A percentile compares a stretch with the other conserved stretches of the same genome.
phyloP scores from a whole-genome alignment of 192 early-diverging fungal genomes.

The Coemansia sp. region DNA sequence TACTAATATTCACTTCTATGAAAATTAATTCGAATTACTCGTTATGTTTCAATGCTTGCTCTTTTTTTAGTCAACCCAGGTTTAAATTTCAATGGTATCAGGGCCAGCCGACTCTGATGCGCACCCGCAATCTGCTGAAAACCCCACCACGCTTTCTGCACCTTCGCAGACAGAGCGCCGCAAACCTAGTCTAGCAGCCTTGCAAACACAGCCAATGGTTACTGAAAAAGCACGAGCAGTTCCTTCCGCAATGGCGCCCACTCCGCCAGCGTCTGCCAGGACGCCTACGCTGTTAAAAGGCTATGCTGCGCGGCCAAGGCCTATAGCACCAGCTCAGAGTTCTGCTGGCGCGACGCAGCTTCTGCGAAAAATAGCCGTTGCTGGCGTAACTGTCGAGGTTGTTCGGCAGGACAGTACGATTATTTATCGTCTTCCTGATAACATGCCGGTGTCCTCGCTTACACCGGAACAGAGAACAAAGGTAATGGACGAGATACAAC shows the following conservation, averaged over 20 bases:
- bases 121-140: neutral
- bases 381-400: constrained; percentile 48
- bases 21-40: no score
- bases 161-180: neutral
- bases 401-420: constrained; percentile 47
- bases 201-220: neutral
- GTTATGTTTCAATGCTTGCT: neutral
- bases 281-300: neutral
- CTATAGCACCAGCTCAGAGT: neutral
- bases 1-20: no score
- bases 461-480: constrained; percentile 41
- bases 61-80: neutral
- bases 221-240: neutral
- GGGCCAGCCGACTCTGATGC: constrained; percentile 10
- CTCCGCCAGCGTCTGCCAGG: constrained; percentile 1
- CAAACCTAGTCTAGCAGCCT: neutral
- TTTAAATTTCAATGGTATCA: constrained; percentile 10
- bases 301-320: neutral
- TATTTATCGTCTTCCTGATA: constrained; percentile 49
- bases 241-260: neutral
- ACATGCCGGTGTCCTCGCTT: constrained; percentile 52
- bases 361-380: constrained; percentile 38
- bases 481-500: constrained; percentile 55
- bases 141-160: no score
- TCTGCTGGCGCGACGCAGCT: constrained; percentile 11